Percentiles rank a stretch among this genome's conserved stretches.
phyloP scores from a whole-genome alignment of 2,329 filamentous ascomycete species.

The Pseudogymnoascus sp. region DNA sequence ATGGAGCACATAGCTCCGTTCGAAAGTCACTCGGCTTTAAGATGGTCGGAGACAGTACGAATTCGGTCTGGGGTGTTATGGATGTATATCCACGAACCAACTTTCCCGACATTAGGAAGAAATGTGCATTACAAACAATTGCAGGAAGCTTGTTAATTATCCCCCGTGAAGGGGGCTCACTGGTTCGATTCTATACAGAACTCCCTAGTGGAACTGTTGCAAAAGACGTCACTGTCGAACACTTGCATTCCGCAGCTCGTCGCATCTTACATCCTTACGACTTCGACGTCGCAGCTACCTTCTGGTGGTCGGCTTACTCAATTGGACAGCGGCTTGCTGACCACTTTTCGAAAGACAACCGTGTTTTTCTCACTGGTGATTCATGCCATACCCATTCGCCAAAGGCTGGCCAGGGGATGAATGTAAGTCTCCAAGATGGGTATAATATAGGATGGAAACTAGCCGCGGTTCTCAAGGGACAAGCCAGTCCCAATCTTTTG shows the following conservation, averaged over 20 bases:
- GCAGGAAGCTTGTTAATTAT: conserved; percentile 52
- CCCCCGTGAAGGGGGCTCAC: conserved; percentile 47
- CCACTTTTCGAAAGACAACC: conserved; percentile 44
- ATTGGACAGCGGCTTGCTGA: conserved; percentile 52
- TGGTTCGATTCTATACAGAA: conserved; percentile 56
- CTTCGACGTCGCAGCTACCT: conserved; percentile 16
- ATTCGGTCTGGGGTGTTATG: conserved; percentile 50
- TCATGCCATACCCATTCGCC: conserved; percentile 53
- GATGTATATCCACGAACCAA: conserved; percentile 49
- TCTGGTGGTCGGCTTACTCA: conserved; percentile 50
- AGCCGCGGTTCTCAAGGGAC: conserved; percentile 36
- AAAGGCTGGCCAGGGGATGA: conserved; percentile 54
- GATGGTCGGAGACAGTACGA: conserved; percentile 50
- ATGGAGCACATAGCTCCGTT: conserved; percentile 42
- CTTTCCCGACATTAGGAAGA: conserved; percentile 55
- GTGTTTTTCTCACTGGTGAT: conserved; percentile 47
- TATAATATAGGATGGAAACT: conserved; percentile 54
- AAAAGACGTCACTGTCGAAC: conserved; percentile 43
- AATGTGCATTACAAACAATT: conserved; percentile 44
- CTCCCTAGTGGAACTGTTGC: conserved; percentile 42
- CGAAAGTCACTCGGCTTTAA: conserved; percentile 39
- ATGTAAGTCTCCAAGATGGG: conserved; percentile 49
- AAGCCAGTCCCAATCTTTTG: conserved; percentile 33
- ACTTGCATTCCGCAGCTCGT: not conserved
- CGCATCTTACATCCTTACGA: conserved; percentile 23